Conservation (phyloP, 2,329 filamentous ascomycete genomes). For the Pseudogymnoascus sp. region DNA sequence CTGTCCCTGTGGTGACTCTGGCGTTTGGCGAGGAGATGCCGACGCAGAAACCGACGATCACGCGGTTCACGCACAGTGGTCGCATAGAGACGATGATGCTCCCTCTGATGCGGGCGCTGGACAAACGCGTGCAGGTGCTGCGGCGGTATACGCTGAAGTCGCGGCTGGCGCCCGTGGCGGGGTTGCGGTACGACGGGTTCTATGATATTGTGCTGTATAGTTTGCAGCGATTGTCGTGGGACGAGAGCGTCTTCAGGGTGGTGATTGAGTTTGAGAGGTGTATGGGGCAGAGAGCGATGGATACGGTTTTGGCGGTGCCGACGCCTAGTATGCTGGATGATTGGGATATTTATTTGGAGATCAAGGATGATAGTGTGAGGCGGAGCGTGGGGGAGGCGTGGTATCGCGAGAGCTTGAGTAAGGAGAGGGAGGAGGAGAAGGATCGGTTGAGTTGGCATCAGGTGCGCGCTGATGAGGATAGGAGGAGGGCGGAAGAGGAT, state of each 20-base stretch:
- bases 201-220: slow-evolving; percentile 30
- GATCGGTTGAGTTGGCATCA: slow-evolving; percentile 13
- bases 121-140: slow-evolving; percentile 44
- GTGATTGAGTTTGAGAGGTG: slow-evolving; percentile 40
- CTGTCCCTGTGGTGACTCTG: slow-evolving; percentile 41
- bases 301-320: slow-evolving; percentile 40
- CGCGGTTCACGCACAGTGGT: slow-evolving; percentile 41
- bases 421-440: slow-evolving; percentile 14
- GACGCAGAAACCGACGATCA: slow-evolving; percentile 26
- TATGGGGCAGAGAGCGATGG: slow-evolving; percentile 35
- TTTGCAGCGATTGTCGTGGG: background rate
- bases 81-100: slow-evolving; percentile 40
- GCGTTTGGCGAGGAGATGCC: slow-evolving; percentile 44
- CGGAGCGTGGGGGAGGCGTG: slow-evolving; percentile 33
- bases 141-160: slow-evolving; percentile 45
- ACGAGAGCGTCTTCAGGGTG: slow-evolving; percentile 7
- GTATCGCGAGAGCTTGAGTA: slow-evolving; percentile 19
- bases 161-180: slow-evolving; percentile 43
- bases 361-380: slow-evolving; percentile 33
- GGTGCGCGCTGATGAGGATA: background rate
- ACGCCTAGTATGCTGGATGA: slow-evolving; percentile 50
- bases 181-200: slow-evolving; percentile 52
- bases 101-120: slow-evolving; percentile 42
- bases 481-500: slow-evolving; percentile 10
- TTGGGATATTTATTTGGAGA: slow-evolving; percentile 44